Evolutionary conservation across 768 basidiomycete species (phyloP).

Genomic region (Harrya chromipes): DNA sequence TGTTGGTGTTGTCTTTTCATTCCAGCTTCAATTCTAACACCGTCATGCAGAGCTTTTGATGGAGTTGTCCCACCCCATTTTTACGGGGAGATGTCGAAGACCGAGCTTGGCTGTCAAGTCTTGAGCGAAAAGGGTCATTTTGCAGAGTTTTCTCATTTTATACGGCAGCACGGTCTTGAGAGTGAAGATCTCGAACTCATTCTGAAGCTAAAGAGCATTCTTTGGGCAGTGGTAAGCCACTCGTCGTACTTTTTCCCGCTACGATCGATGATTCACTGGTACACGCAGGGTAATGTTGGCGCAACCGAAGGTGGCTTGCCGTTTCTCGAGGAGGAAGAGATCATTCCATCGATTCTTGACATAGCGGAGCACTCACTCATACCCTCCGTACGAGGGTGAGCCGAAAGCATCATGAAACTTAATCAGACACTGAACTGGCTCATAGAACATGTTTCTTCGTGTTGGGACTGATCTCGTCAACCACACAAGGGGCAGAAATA

Average conservation of each 20-base stretch:
- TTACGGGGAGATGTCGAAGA: conserved; percentile 97
- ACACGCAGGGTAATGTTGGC: conserved; percentile 83
- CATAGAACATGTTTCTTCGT: conserved; percentile 94
- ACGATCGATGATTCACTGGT: not conserved
- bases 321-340: conserved; percentile 93
- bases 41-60: conserved; percentile 60
- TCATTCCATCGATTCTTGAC: conserved; percentile 84
- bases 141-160: conserved; percentile 84
- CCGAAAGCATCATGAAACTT: not conserved
- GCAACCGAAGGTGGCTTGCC: conserved; percentile 87
- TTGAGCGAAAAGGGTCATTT: conserved; percentile 91
- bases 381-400: conserved; percentile 90
- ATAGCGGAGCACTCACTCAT: conserved; percentile 89
- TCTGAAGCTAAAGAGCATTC: conserved; percentile 86
- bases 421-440: conserved; percentile 11
- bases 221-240: conserved; percentile 92
- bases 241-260: not conserved
- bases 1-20: conserved; percentile 36
- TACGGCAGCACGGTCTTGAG: conserved; percentile 83
- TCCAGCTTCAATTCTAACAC: not conserved
- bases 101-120: conserved; percentile 89
- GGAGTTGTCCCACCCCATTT: conserved; percentile 92
- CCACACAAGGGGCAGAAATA: conserved; percentile 88
- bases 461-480: conserved; percentile 88
- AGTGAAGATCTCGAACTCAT: conserved; percentile 80